Evolutionary conservation across 116 monocot species (phyloP).

Genomic region (Trichopus zeylanicus): DNA sequence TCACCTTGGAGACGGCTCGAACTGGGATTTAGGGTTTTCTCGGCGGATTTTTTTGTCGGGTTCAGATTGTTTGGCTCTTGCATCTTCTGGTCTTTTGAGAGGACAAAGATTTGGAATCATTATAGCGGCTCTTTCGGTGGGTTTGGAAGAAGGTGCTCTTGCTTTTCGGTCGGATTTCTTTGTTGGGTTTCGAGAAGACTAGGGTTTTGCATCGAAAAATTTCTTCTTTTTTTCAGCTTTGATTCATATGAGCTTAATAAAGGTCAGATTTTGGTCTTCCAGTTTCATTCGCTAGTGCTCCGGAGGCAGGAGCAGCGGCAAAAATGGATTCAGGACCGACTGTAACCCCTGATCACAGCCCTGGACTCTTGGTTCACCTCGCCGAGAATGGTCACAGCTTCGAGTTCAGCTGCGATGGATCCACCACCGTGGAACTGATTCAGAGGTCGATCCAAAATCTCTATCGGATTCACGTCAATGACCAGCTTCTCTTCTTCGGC

Average conservation of each 20-base stretch:
- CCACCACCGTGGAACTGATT: conserved; percentile 61
- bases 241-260: not conserved
- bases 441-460: conserved; percentile 54
- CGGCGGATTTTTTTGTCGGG: not conserved
- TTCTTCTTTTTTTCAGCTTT: not conserved
- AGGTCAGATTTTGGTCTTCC: conserved; percentile 7
- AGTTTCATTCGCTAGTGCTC: conserved; percentile 1
- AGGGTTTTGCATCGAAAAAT: not conserved
- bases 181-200: not conserved
- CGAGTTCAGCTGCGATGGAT: conserved; percentile 78
- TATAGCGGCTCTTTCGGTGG: not conserved
- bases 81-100: not conserved
- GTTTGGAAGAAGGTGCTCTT: no score
- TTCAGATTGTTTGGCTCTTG: conserved; percentile 11
- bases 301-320: not conserved
- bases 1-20: not conserved
- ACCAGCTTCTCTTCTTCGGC: conserved; percentile 72
- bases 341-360: conserved; percentile 33
- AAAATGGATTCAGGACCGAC: conserved; percentile 67
- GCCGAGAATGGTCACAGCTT: conserved; percentile 89
- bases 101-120: not conserved
- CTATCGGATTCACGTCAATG: conserved; percentile 33
- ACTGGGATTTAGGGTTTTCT: not conserved
- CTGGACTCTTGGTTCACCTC: conserved; percentile 70
- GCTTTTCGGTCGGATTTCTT: not conserved